phyloP scores from a whole-genome alignment of 306 rosid species.

The Quercus bicolor region DNA sequence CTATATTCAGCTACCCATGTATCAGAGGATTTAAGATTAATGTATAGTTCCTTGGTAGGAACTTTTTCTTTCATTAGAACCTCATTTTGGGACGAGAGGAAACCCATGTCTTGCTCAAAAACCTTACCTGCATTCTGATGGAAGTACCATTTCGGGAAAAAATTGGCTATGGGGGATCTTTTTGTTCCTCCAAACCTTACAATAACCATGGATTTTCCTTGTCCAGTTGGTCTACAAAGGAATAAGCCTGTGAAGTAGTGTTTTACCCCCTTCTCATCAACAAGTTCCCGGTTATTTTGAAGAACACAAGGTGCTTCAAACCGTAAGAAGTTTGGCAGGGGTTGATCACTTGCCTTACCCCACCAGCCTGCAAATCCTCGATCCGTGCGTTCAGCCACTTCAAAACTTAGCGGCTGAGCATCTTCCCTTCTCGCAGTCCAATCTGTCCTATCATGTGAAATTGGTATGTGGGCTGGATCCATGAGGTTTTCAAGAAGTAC shows the following conservation, averaged over 20 bases:
- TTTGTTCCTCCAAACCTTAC: conserved; percentile 85
- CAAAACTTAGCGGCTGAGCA: conserved; percentile 69
- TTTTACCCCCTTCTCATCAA: conserved; percentile 53
- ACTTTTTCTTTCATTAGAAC: conserved; percentile 69
- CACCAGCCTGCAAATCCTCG: conserved; percentile 96
- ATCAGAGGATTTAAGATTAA: conserved; percentile 78
- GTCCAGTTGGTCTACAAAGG: conserved; percentile 93
- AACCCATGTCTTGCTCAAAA: conserved; percentile 99
- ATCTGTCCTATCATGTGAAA: conserved; percentile 94
- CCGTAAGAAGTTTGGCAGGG: conserved; percentile 53
- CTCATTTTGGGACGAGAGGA: conserved; percentile 90
- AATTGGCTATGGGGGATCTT: conserved; percentile 43
- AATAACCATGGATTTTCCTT: conserved; percentile 89
- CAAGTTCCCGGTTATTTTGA: conserved; percentile 68
- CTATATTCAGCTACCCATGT: conserved; percentile 92
- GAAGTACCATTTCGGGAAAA: conserved; percentile 84
- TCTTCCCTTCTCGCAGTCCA: conserved; percentile 83
- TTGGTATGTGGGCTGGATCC: conserved; percentile 97
- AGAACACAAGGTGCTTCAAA: conserved; percentile 89
- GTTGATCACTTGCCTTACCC: conserved; percentile 59
- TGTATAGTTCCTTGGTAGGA: conserved; percentile 80
- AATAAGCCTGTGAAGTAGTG: conserved; percentile 75
- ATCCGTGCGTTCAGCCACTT: conserved; percentile 71
- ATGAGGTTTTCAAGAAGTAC: conserved; percentile 89
- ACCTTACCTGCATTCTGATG: conserved; percentile 96